A percentile compares a stretch with the other conserved stretches of the same genome.
Conservation (phyloP, 257 asterid genomes). For the Craterostigma plantagineum region DNA sequence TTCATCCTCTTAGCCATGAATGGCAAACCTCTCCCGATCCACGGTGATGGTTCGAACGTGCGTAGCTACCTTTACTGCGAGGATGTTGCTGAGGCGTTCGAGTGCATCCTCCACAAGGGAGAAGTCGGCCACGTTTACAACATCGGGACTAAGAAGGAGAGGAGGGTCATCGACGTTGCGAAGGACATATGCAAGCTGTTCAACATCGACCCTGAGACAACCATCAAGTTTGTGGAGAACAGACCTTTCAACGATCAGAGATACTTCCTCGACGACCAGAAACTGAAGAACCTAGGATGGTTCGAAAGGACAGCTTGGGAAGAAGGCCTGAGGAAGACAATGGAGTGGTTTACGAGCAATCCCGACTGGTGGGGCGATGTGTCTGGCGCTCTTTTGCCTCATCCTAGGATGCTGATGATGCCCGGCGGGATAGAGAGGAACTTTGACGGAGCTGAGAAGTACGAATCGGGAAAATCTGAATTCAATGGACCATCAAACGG, state of each 20-base stretch:
- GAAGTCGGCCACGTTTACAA: constrained; percentile 28
- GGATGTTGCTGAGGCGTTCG: constrained; percentile 73
- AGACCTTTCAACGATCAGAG: constrained; percentile 72
- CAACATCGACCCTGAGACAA: constrained; percentile 33
- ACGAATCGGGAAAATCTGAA: constrained; percentile 38
- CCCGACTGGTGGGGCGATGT: constrained; percentile 81
- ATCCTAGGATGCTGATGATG: constrained; percentile 68
- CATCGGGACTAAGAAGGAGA: constrained; percentile 38
- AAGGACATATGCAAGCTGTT: constrained; percentile 42
- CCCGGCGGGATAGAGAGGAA: constrained; percentile 50
- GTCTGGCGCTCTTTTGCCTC: constrained; percentile 63
- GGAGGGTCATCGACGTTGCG: constrained; percentile 59
- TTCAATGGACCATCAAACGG: no score
- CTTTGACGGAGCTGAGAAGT: constrained; percentile 54
- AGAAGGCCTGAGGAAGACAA: constrained; percentile 51
- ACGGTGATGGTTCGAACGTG: constrained; percentile 64
- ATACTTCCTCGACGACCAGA: constrained; percentile 59
- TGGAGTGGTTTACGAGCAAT: constrained; percentile 47
- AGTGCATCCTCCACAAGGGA: constrained; percentile 52
- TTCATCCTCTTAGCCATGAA: constrained; percentile 53
- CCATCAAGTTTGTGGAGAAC: constrained; percentile 52
- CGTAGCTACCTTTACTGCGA: constrained; percentile 64
- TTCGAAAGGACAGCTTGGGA: constrained; percentile 48
- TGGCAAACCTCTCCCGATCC: constrained; percentile 53
- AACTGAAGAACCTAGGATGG: constrained; percentile 50